phyloP scores from a whole-genome alignment of 1,139 yeast species.

The Geotrichum cucujoidarum region DNA sequence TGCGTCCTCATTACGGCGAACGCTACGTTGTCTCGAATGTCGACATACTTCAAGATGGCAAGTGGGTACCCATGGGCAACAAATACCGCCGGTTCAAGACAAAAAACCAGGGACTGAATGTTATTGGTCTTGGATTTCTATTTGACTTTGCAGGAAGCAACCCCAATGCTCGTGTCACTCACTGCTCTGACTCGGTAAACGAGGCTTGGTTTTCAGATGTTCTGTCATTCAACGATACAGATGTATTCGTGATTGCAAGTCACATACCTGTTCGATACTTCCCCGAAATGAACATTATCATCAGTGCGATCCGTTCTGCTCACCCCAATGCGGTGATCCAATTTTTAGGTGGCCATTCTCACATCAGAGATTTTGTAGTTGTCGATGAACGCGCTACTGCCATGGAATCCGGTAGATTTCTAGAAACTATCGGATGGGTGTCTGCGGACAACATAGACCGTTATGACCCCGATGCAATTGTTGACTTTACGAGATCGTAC shows the following conservation, averaged over 20 bases:
- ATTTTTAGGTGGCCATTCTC: conserved; percentile 93
- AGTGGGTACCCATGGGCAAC: conserved; percentile 62
- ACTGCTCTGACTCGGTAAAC: conserved; percentile 52
- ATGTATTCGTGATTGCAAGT: conserved; percentile 65
- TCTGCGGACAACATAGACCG: conserved; percentile 46
- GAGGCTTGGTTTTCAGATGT: conserved; percentile 62
- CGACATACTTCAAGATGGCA: conserved; percentile 50
- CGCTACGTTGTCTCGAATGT: conserved; percentile 78
- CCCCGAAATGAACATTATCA: conserved; percentile 51
- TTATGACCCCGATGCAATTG: conserved; percentile 16
- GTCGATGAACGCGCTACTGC: conserved; percentile 68
- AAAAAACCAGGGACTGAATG: conserved; percentile 45
- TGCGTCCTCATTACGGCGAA: conserved; percentile 57
- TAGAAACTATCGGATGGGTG: conserved; percentile 88
- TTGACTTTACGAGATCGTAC: conserved; percentile 53
- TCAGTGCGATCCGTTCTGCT: conserved; percentile 47
- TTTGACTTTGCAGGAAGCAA: conserved; percentile 70
- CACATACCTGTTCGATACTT: conserved; percentile 74
- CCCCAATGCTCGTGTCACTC: conserved; percentile 56
- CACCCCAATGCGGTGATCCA: conserved; percentile 68
- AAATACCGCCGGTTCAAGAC: conserved; percentile 64
- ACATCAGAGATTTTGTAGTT: conserved; percentile 74
- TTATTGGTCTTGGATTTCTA: conserved; percentile 73
- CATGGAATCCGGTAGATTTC: conserved; percentile 83
- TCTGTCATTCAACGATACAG: conserved; percentile 48